Evolutionary conservation across 202 grass and related monocot genomes (phyloP).

Genomic region (Bolboschoenoplectus hybrid): DNA sequence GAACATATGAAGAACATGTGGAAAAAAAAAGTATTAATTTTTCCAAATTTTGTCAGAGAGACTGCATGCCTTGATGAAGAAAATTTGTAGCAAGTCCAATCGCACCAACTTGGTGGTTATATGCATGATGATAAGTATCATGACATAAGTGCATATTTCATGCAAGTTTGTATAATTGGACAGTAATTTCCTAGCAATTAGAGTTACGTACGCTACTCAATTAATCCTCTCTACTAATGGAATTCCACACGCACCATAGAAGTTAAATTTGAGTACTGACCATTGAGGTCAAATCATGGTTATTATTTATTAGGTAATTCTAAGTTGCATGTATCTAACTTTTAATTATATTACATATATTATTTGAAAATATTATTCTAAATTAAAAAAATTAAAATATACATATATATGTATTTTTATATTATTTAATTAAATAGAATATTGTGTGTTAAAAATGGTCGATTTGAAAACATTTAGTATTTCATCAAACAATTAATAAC

Average conservation of each 20-base stretch:
- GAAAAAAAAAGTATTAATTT: no score
- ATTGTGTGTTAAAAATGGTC: no score
- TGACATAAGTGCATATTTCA: slow-evolving; percentile 26
- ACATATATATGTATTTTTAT: no score
- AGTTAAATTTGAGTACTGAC: neutral
- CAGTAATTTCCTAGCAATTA: neutral
- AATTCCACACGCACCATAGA: neutral
- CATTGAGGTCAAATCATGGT: neutral
- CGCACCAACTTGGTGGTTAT: neutral
- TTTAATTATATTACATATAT: no score
- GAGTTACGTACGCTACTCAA: slow-evolving; percentile 1
- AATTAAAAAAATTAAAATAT: no score
- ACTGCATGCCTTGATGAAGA: neutral
- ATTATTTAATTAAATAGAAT: no score
- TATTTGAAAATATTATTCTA: no score
- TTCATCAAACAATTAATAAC: no score
- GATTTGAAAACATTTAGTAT: no score
- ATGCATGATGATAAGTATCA: neutral
- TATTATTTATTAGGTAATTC: neutral
- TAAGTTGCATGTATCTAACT: neutral
- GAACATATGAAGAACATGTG: no score
- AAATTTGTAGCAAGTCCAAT: neutral
- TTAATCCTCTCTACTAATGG: neutral
- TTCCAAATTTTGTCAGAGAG: neutral
- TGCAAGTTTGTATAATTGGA: neutral